Conservation (phyloP, 305 asterid genomes). For the Fraxinus albicans region DNA sequence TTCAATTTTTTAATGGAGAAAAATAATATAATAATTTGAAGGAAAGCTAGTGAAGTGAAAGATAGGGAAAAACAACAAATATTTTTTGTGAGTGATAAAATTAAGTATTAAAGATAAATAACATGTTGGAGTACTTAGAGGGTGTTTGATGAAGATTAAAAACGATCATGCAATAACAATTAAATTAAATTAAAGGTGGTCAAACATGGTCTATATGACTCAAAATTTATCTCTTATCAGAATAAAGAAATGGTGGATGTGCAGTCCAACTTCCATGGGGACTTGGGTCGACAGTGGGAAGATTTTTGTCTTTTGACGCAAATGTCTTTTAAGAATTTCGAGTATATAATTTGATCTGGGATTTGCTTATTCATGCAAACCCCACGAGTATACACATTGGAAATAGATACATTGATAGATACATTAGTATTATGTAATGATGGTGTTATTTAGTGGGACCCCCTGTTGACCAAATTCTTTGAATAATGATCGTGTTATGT, state of each 20-base stretch:
- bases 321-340: slow-evolving; percentile 28
- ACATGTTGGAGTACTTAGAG: too few species aligned
- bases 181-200: too few species aligned
- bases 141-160: too few species aligned
- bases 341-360: slow-evolving; percentile 12
- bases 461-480: not conserved
- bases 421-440: not conserved
- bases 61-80: too few species aligned
- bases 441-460: not conserved
- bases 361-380: slow-evolving; percentile 35
- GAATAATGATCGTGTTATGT: too few species aligned
- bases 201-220: not conserved
- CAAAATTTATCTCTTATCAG: not conserved
- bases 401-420: not conserved
- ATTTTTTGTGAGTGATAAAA: too few species aligned
- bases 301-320: not conserved
- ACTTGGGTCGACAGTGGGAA: slow-evolving; percentile 7
- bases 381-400: slow-evolving; percentile 22
- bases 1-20: too few species aligned
- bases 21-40: too few species aligned
- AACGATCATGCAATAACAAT: too few species aligned
- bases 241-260: not conserved
- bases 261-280: not conserved
- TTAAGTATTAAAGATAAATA: too few species aligned
- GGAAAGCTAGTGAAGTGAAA: too few species aligned